Evolutionary conservation across 2,329 filamentous ascomycete species (phyloP), one percentile per base, ranked within the genome.

Genomic region (Penicillium sp.): DNA sequence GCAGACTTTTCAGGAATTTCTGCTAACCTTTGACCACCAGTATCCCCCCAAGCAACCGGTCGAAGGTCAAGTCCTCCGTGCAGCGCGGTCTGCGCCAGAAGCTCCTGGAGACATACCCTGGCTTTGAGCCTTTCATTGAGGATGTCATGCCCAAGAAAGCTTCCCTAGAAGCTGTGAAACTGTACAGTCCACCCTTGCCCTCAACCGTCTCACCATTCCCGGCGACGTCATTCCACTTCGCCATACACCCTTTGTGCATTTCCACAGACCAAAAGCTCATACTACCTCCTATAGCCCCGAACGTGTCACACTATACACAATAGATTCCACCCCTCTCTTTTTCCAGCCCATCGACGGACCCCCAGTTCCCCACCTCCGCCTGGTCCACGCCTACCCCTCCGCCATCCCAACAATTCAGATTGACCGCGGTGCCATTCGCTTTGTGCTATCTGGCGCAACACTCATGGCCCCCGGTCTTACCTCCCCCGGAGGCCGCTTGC

Each of bases 391-490:
- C 64, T 97, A 93, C 78, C 94, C 94, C 9, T 79, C 85, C 63
- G 88, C 86, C 55, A 93, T 99, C 72, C 87, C 89, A 16, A 88
- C 85, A 48, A 81, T 99, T 54, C 88, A 92, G 55, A 96, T 97
- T 73, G 94, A 99, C 75, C 86, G 94, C 46, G 94, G 94, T 58
- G 94, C 94, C 5, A 97, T 99, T 69, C 90, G 94, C 57, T 99
- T 99, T 77, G 93, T 99, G 24, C 84, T 99, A 1, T 90, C 87
- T 1, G 94, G 94, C 42, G 94, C 94, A 1, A 91, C 93, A 13
- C 86, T 99, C 59, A 99, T 99, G 94, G 93, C 92, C 1, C 94
- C 94, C 0, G 94, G 94, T 0, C 75, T 99, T 64, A 99, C 94
- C 27, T 91, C 86, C 18, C 76, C 86, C 0, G 94, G 94, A 0